Conservation (phyloP, 1,284 basidiomycete genomes). For the Trichosporon faecale region DNA sequence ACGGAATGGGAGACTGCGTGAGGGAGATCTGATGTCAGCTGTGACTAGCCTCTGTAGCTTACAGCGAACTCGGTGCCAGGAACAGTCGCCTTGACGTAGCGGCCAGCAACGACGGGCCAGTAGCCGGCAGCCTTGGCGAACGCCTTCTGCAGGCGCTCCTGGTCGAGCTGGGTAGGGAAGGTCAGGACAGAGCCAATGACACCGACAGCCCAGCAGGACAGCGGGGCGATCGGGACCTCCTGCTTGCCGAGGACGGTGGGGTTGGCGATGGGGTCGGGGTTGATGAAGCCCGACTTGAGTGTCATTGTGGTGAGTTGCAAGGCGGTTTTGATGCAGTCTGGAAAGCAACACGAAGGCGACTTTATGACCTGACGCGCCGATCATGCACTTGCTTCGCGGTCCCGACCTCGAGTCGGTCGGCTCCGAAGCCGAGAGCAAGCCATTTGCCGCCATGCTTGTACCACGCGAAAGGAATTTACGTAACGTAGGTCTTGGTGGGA, state of each 20-base stretch:
- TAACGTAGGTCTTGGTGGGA: not conserved
- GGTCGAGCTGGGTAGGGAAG: conserved; percentile 29
- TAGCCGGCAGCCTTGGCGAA: conserved; percentile 21
- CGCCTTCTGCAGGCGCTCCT: conserved; percentile 26
- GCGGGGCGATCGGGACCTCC: conserved; percentile 26
- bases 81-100: conserved; percentile 22
- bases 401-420: conserved; percentile 4
- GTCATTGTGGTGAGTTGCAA: conserved; percentile 13
- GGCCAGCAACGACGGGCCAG: conserved; percentile 30
- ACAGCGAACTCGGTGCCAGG: conserved; percentile 25
- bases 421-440: not conserved
- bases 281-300: conserved; percentile 20
- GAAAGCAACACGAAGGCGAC: not conserved
- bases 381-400: not conserved
- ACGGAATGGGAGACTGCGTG: conserved; percentile 33
- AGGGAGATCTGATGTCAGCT: conserved; percentile 26
- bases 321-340: not conserved
- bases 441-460: not conserved
- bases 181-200: conserved; percentile 23
- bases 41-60: not conserved
- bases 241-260: conserved; percentile 20
- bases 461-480: not conserved
- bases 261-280: conserved; percentile 23
- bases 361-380: not conserved
- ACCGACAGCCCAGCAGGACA: conserved; percentile 32